A percentile compares a stretch with the other conserved stretches of the same genome.
Evolutionary conservation across 495 filamentous ascomycete species (phyloP).

Genomic region (Choiromyces venosus): DNA sequence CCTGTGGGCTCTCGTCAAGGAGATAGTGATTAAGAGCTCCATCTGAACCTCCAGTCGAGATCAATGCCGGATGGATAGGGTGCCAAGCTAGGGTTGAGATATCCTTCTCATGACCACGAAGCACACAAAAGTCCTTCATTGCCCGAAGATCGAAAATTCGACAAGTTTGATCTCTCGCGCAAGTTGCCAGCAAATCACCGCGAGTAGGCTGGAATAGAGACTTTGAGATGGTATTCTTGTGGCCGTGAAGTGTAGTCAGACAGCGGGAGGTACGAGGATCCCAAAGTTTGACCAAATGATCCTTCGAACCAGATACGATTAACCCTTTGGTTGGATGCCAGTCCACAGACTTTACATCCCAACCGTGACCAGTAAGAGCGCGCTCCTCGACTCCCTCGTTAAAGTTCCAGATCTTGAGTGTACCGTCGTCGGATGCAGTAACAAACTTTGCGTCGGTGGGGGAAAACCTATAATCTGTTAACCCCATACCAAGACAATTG

Average conservation of each 20-base stretch:
- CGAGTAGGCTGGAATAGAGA: conserved; percentile 78
- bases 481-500: not conserved
- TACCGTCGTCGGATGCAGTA: conserved; percentile 88
- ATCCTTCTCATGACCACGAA: conserved; percentile 91
- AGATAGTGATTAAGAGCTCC: conserved; percentile 88
- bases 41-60: conserved; percentile 86
- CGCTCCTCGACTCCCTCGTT: conserved; percentile 75
- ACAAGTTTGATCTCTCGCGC: conserved; percentile 84
- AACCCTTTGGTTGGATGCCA: conserved; percentile 97
- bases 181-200: conserved; percentile 79
- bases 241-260: conserved; percentile 89
- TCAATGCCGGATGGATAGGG: conserved; percentile 75
- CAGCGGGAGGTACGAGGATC: conserved; percentile 85
- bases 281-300: conserved; percentile 96
- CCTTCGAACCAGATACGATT: conserved; percentile 93
- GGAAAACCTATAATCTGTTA: conserved; percentile 52
- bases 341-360: conserved; percentile 93
- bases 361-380: conserved; percentile 78
- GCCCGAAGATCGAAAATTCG: conserved; percentile 91
- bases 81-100: conserved; percentile 91
- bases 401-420: conserved; percentile 94
- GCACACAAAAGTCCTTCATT: conserved; percentile 93
- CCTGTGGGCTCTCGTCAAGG: conserved; percentile 74
- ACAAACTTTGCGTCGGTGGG: conserved; percentile 93
- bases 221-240: conserved; percentile 92